A percentile compares a stretch with the other conserved stretches of the same genome.
These are phyloP conservation scores for Camellia oleifera DNA, from an alignment of 179 eudicot species.

Conservation along the genomic window DNA sequence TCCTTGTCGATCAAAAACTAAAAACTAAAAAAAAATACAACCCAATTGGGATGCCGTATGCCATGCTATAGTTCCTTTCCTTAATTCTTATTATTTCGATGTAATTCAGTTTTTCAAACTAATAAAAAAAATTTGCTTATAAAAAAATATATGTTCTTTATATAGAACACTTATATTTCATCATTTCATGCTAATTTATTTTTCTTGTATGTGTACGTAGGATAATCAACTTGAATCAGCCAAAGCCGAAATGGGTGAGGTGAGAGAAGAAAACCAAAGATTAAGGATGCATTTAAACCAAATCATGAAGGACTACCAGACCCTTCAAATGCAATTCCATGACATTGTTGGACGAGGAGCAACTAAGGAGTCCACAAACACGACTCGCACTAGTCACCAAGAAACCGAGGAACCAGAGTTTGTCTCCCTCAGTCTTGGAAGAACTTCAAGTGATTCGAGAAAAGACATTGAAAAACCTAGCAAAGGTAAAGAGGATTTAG, in stretches of 20 bases:
- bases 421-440: constrained; percentile 68
- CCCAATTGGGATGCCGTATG: neutral
- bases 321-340: constrained; percentile 48
- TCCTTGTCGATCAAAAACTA: no score
- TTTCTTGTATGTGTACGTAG: constrained; percentile 16
- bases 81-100: no score
- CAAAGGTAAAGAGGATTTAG: constrained; percentile 19
- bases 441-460: constrained; percentile 28
- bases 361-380: constrained; percentile 14
- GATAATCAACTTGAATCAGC: constrained; percentile 50
- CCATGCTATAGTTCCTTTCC: neutral
- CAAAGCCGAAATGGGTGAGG: constrained; percentile 62
- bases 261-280: constrained; percentile 66
- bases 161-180: no score
- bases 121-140: no score
- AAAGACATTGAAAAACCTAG: constrained; percentile 18
- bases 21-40: no score
- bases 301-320: constrained; percentile 53
- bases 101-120: neutral
- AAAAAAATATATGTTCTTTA: no score
- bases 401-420: constrained; percentile 32
- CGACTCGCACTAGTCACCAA: constrained; percentile 8
- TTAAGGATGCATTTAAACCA: constrained; percentile 41
- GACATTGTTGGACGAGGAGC: constrained; percentile 35
- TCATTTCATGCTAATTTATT: neutral